Percentiles rank a stretch among this genome's conserved stretches.
Conservation (phyloP, 2,329 filamentous ascomycete genomes). For the Hymenoscyphus linearis region DNA sequence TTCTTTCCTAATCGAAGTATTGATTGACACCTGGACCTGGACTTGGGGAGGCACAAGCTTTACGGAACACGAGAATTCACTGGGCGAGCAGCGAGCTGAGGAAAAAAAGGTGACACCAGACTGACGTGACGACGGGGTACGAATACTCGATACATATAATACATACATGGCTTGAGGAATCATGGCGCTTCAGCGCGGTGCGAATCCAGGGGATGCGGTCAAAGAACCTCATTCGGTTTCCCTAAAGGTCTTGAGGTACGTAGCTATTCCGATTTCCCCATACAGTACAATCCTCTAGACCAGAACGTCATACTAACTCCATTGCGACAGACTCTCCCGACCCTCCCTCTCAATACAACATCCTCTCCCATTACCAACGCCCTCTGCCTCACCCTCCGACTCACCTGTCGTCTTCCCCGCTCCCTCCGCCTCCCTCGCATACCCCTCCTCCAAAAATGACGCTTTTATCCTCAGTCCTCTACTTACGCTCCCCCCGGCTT, state of each 20-base stretch:
- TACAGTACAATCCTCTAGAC: neutral
- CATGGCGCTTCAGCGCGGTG: conserved; percentile 32
- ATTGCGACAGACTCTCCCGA: conserved; percentile 63
- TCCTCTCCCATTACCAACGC: conserved; percentile 49
- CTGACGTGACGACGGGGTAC: too few relatives aligned
- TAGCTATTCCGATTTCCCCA: neutral
- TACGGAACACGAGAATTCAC: too few relatives aligned
- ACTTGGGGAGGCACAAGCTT: too few relatives aligned
- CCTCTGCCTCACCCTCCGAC: conserved; percentile 34
- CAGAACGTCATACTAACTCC: neutral
- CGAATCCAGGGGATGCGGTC: conserved; percentile 31
- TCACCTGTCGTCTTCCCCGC: conserved; percentile 37
- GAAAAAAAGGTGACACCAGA: too few relatives aligned
- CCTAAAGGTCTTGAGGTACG: conserved; percentile 67
- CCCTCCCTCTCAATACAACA: conserved; percentile 71
- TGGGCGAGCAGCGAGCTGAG: too few relatives aligned
- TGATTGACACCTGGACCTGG: too few relatives aligned
- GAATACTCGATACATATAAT: neutral
- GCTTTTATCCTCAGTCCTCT: conserved; percentile 53
- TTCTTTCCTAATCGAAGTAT: too few relatives aligned
- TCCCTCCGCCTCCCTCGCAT: conserved; percentile 67
- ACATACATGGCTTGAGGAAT: conserved; percentile 18
- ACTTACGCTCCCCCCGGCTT: conserved; percentile 82
- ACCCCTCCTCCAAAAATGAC: conserved; percentile 47
- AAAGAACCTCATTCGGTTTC: conserved; percentile 78